These are phyloP conservation scores for Podaxis sp. DNA, from an alignment of 768 basidiomycete species.

Conservation along the genomic window DNA sequence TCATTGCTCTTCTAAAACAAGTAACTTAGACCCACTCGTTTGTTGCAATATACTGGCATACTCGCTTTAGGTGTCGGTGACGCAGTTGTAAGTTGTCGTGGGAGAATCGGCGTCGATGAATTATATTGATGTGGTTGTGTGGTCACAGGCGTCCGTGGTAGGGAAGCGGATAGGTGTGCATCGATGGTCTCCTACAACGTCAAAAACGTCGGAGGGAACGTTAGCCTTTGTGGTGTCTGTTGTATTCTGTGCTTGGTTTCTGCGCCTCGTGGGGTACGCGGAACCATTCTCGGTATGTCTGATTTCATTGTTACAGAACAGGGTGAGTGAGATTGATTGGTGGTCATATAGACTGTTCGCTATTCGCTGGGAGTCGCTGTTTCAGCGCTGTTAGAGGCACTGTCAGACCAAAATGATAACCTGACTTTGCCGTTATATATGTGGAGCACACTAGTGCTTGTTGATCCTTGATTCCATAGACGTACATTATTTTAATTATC, in stretches of 20 bases:
- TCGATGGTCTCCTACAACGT: conserved; percentile 81
- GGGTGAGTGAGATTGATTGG: background rate
- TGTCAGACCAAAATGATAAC: conserved; percentile 97
- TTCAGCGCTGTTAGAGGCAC: conserved; percentile 80
- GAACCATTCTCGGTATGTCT: conserved; percentile 75
- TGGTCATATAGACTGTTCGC: conserved; percentile 50
- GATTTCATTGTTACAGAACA: background rate
- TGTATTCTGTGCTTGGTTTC: conserved; percentile 62
- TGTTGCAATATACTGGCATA: conserved; percentile 78
- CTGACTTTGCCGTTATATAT: conserved; percentile 93
- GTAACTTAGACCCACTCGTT: conserved; percentile 36
- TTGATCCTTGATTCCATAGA: conserved; percentile 28
- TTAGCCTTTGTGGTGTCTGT: conserved; percentile 77
- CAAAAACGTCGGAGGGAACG: conserved; percentile 93
- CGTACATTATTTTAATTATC: conserved; percentile 10
- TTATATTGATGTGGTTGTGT: conserved; percentile 7
- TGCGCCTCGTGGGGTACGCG: conserved; percentile 69
- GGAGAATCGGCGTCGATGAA: background rate
- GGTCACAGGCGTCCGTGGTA: conserved; percentile 80
- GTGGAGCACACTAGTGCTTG: conserved; percentile 83
- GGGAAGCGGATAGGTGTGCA: conserved; percentile 81
- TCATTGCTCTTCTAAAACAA: background rate
- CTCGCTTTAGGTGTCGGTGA: conserved; percentile 91
- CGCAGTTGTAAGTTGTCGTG: conserved; percentile 64
- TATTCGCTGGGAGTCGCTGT: conserved; percentile 66